Conservation (phyloP, 352 stramenopile genomes). For the Pythium folliculosum region DNA sequence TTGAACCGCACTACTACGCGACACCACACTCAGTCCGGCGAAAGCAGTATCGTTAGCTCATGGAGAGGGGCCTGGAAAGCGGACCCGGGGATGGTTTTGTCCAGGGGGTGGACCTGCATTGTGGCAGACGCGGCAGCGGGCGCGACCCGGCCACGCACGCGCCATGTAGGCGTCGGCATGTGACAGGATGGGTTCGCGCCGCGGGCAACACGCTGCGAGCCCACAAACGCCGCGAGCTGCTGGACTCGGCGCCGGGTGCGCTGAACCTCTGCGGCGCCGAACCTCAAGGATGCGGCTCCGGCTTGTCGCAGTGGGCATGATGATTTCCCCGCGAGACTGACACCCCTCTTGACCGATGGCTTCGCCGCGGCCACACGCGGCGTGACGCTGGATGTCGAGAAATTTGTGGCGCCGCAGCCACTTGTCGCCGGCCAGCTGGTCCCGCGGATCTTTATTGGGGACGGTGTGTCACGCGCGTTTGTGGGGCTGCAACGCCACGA, state of each 20-base stretch:
- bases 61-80: too few species aligned
- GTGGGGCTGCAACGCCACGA: constrained; percentile 7
- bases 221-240: constrained; percentile 20
- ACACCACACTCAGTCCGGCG: neutral
- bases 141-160: neutral
- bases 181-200: constrained; percentile 26
- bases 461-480: constrained; percentile 1
- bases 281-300: constrained; percentile 12
- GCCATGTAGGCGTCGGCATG: constrained; percentile 11
- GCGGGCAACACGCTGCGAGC: constrained; percentile 1
- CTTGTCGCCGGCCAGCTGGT: constrained; percentile 4
- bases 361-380: neutral
- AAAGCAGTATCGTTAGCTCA: constrained; percentile 8
- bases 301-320: constrained; percentile 2
- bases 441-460: constrained; percentile 7
- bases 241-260: constrained; percentile 5
- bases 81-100: neutral
- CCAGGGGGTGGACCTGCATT: neutral
- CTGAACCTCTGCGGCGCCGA: constrained; percentile 14
- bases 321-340: neutral
- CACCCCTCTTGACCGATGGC: neutral
- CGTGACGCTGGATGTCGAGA: constrained; percentile 19
- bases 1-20: neutral
- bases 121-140: neutral
- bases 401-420: constrained; percentile 16